A percentile compares a stretch with the other conserved stretches of the same genome.
Evolutionary conservation across 192 early-diverging fungal species (phyloP).

Genomic region (Backusella westeae): DNA sequence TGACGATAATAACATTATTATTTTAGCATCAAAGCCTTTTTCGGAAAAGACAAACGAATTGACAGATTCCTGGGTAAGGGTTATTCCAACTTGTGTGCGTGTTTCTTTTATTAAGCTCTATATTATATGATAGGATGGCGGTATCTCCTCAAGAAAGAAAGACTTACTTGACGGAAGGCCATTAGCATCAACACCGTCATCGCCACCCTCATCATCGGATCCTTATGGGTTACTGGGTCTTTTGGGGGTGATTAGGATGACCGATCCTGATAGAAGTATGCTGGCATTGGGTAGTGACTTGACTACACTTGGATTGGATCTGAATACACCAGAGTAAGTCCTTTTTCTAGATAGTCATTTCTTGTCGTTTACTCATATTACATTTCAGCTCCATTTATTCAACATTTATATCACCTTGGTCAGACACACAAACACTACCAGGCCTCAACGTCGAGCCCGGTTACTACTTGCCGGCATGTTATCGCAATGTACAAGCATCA

Average conservation of each 20-base stretch:
- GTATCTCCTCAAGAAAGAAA: not conserved
- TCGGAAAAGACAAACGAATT: conserved; percentile 12
- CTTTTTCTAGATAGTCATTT: not conserved
- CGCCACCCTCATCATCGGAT: conserved; percentile 39
- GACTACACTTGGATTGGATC: conserved; percentile 77
- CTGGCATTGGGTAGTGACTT: conserved; percentile 90
- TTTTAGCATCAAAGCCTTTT: not conserved
- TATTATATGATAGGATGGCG: not conserved
- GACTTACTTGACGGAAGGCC: not conserved
- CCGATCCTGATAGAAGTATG: conserved; percentile 73
- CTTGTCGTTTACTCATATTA: not conserved
- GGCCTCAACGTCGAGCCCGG: conserved; percentile 75
- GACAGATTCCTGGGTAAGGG: conserved; percentile 10
- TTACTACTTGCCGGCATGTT: conserved; percentile 84
- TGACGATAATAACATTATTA: too few relatives aligned
- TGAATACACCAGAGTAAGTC: conserved; percentile 68
- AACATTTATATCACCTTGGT: conserved; percentile 89
- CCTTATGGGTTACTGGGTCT: conserved; percentile 86
- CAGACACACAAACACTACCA: conserved; percentile 64
- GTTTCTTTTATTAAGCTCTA: not conserved
- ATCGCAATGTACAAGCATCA: conserved; percentile 65
- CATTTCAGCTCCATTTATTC: conserved; percentile 64
- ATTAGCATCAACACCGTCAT: not conserved
- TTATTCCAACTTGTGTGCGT: too few relatives aligned
- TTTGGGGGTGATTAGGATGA: conserved; percentile 77